Base-by-base conservation (phyloP, 768 basidiomycete genomes). In the Paxillus ammoniavirescens region DNA sequence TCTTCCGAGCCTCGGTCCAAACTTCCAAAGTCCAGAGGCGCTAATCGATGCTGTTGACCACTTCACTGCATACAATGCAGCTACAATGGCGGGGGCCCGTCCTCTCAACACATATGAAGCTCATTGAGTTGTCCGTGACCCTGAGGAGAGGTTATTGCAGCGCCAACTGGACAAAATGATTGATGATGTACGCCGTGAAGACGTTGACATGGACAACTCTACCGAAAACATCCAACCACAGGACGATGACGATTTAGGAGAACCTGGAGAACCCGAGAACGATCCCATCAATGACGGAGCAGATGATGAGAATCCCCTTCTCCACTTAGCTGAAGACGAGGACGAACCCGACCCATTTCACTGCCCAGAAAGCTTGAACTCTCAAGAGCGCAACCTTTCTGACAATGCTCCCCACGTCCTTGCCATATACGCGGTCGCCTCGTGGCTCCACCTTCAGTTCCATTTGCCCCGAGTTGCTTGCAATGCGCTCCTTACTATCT, bases 401-500 rank as follows among this genome's bases (percentile, higher is more conserved):
- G 9, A 4, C 15, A 31, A 65, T 6, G 61, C 66, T 43, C 57
- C 58, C 0, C 58, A 65, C 30, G 42, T 67, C 0, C 57, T 63
- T 46, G 10, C 57, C 0, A 54, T 67, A 8, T 69, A 70, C 42
- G 30, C 60, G 4, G 17, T 65, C 0, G 61, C 66, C 2, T 33
- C 60, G 1, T 70, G 67, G 68, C 60, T 70, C 2, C 67, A 70
- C 43, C 15, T 61, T 0, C 61, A 64, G 15, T 70, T 56, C 49
- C 65, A 66, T 18, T 56, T 69, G 2, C 59, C 67, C 0, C 65
- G 63, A 23, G 56, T 56, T 6, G 66, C 66, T 1, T 70, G 69
- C 40, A 66, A 57, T 42, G 63, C 63, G 0, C 42, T 69, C 1
- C 35, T 69, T 0, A 45, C 54, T 0, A 56, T 61, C 13, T 33